Evolutionary conservation across 2,329 filamentous ascomycete genomes (phyloP).

Genomic region (Pseudogymnoascus sp.): DNA sequence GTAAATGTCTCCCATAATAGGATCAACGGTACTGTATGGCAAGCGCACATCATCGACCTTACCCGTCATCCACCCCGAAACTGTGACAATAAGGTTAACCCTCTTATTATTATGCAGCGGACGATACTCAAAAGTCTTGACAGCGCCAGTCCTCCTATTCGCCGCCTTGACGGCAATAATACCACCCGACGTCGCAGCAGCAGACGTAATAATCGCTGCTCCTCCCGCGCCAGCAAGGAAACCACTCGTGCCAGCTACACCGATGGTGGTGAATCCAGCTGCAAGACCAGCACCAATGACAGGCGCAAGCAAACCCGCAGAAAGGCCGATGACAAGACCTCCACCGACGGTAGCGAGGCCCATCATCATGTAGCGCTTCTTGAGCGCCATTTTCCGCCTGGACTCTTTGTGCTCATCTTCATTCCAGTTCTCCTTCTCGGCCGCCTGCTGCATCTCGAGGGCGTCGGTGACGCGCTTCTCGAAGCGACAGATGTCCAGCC

Average conservation of each 20-base stretch:
- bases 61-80: conserved; percentile 97
- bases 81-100: conserved; percentile 88
- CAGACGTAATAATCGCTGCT: conserved; percentile 87
- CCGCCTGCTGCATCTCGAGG: conserved; percentile 92
- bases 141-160: conserved; percentile 79
- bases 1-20: conserved; percentile 97
- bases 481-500: conserved; percentile 92
- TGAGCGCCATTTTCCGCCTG: conserved; percentile 72
- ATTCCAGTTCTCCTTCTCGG: conserved; percentile 95
- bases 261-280: conserved; percentile 91
- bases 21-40: conserved; percentile 92
- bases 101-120: conserved; percentile 97
- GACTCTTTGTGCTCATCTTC: conserved; percentile 90
- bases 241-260: conserved; percentile 77
- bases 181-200: conserved; percentile 77
- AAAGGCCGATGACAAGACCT: conserved; percentile 88
- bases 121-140: conserved; percentile 94
- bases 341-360: conserved; percentile 93
- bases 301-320: conserved; percentile 82
- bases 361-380: conserved; percentile 86
- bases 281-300: conserved; percentile 91
- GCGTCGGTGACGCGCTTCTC: conserved; percentile 96
- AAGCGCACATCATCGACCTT: conserved; percentile 94
- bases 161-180: conserved; percentile 81
- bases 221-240: conserved; percentile 90